phyloP scores from a whole-genome alignment of 345 rosid species.

The Hirschfeldia incana region DNA sequence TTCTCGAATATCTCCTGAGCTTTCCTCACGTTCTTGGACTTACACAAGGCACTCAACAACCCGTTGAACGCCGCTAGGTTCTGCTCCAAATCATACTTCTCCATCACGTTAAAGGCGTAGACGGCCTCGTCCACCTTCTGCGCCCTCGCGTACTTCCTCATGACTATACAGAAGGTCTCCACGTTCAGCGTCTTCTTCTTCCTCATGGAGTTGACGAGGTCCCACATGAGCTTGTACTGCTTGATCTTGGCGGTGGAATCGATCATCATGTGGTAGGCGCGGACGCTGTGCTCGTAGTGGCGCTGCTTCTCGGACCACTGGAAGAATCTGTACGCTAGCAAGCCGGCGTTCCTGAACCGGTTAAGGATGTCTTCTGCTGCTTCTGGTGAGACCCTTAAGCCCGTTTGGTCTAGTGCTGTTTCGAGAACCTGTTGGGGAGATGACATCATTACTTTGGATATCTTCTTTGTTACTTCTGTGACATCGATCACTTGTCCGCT shows the following conservation, averaged over 20 bases:
- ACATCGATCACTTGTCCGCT: constrained; percentile 43
- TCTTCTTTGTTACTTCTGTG: constrained; percentile 41
- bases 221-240: constrained; percentile 92
- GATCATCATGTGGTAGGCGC: constrained; percentile 72
- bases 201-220: constrained; percentile 73
- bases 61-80: constrained; percentile 78
- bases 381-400: constrained; percentile 55
- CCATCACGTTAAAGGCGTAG: constrained; percentile 87
- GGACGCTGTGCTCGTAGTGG: constrained; percentile 60
- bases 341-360: constrained; percentile 79
- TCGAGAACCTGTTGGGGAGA: constrained; percentile 59
- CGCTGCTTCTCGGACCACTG: constrained; percentile 93
- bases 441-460: constrained; percentile 72
- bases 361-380: constrained; percentile 67
- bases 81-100: constrained; percentile 59
- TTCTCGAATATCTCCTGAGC: constrained; percentile 82
- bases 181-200: constrained; percentile 62
- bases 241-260: constrained; percentile 76
- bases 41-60: constrained; percentile 83
- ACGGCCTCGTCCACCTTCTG: constrained; percentile 80
- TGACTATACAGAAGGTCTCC: constrained; percentile 84
- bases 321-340: constrained; percentile 77
- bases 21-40: constrained; percentile 84
- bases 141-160: constrained; percentile 84
- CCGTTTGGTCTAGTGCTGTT: constrained; percentile 71